Evolutionary conservation across 2,329 filamentous ascomycete genomes (phyloP).

Genomic region (Monosporascus ibericus): DNA sequence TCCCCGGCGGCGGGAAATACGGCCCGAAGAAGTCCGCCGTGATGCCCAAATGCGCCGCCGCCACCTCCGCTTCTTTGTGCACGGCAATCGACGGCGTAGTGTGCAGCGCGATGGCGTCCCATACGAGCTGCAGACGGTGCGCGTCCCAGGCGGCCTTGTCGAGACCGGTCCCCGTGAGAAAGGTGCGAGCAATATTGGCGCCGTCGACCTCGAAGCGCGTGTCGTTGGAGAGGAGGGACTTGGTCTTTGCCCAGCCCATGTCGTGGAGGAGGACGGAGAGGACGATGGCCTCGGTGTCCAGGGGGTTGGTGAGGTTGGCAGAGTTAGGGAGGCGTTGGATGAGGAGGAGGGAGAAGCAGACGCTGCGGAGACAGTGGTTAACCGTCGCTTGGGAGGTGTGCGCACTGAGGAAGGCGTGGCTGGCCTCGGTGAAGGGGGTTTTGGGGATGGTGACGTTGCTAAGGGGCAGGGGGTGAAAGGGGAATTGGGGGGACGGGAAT

Average conservation of each 20-base stretch:
- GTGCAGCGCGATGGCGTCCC: constrained; percentile 11
- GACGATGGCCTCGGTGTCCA: constrained; percentile 11
- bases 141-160: constrained; percentile 3
- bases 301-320: background rate
- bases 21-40: constrained; percentile 14
- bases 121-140: constrained; percentile 4
- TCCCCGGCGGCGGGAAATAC: constrained; percentile 5
- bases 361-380: constrained; percentile 18
- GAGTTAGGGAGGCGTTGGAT: constrained; percentile 8
- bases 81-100: constrained; percentile 9
- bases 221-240: constrained; percentile 3
- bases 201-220: constrained; percentile 18
- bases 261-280: constrained; percentile 15
- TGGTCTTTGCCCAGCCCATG: constrained; percentile 14
- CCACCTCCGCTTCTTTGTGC: constrained; percentile 11
- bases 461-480: constrained; percentile 12
- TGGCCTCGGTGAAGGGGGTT: too few species aligned
- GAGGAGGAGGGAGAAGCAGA: constrained; percentile 15
- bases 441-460: too few species aligned
- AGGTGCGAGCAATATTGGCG: constrained; percentile 9
- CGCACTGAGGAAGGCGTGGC: constrained; percentile 8
- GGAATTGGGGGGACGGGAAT: constrained; percentile 5
- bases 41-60: constrained; percentile 11
- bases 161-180: background rate
- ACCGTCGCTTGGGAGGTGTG: constrained; percentile 11